Evolutionary conservation across 805 yeast species (phyloP).

Genomic region (Ogataea nonfermentans): DNA sequence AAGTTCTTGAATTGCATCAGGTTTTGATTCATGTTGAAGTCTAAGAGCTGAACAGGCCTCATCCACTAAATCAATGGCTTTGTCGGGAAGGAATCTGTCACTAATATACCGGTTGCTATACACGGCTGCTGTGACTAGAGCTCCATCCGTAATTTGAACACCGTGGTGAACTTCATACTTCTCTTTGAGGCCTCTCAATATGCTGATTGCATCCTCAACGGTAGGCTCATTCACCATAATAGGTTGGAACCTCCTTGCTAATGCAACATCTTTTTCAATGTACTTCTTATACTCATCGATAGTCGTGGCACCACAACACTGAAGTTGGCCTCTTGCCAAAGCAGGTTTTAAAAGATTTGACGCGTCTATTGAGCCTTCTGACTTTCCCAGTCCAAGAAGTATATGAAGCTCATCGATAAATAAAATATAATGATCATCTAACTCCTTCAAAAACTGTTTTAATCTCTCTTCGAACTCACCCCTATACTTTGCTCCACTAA

Average conservation of each 20-base stretch:
- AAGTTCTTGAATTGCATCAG: constrained; percentile 86
- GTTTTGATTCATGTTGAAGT: constrained; percentile 94
- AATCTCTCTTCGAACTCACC: constrained; percentile 95
- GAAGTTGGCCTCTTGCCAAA: constrained; percentile 85
- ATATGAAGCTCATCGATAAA: constrained; percentile 92
- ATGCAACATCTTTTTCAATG: constrained; percentile 94
- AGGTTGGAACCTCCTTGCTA: constrained; percentile 91
- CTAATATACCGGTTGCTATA: constrained; percentile 87
- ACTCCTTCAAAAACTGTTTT: constrained; percentile 76
- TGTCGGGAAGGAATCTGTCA: constrained; percentile 90
- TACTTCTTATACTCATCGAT: constrained; percentile 88
- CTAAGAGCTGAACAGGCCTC: constrained; percentile 96
- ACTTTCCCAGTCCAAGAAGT: constrained; percentile 85
- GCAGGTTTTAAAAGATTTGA: constrained; percentile 91
- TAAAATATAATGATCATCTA: constrained; percentile 73
- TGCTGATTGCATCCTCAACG: constrained; percentile 87
- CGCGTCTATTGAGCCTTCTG: constrained; percentile 95
- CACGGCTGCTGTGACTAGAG: constrained; percentile 90
- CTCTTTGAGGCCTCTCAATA: constrained; percentile 89
- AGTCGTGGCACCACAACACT: constrained; percentile 96
- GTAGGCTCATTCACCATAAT: constrained; percentile 84
- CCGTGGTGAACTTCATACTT: constrained; percentile 97
- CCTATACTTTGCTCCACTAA: constrained; percentile 92
- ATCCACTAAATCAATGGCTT: constrained; percentile 94
- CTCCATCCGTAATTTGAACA: constrained; percentile 88